Conservation (phyloP, 2,329 filamentous ascomycete genomes). For the Xylaria sp. region DNA sequence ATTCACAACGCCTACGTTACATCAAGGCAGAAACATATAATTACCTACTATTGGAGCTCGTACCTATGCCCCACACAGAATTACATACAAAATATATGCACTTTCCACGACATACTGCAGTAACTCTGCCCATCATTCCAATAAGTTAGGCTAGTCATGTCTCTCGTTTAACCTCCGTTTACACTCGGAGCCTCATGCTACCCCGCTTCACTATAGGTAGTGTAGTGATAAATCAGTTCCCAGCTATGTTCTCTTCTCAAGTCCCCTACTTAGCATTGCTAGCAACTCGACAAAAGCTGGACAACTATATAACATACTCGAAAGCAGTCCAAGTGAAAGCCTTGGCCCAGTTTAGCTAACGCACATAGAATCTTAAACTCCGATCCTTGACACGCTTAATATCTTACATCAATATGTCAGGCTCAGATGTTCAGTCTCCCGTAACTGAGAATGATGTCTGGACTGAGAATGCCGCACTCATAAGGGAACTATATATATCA, state of each 20-base stretch:
- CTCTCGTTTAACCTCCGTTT: neutral
- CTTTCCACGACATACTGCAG: neutral
- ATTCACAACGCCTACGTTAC: neutral
- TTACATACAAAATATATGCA: neutral
- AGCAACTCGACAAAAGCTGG: neutral
- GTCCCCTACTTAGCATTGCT: neutral
- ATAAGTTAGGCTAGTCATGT: neutral
- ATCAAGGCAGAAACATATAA: constrained; percentile 5
- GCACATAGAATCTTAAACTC: neutral
- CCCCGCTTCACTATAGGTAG: constrained; percentile 2
- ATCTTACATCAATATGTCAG: constrained; percentile 7
- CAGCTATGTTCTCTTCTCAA: neutral
- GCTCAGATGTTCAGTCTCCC: neutral
- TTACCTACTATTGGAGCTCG: neutral
- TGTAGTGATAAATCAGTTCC: neutral
- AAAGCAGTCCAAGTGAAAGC: neutral
- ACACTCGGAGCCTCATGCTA: neutral
- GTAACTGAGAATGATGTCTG: neutral
- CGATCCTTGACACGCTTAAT: neutral
- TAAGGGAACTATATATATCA: constrained; percentile 4
- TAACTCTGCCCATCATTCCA: neutral
- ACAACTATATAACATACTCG: neutral
- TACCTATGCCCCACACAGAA: neutral
- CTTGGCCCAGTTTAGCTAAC: neutral
- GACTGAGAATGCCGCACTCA: constrained; percentile 13